These are phyloP conservation scores for Pontederia paniculata DNA, from an alignment of 176 grass and related monocot species.

Conservation along the genomic window DNA sequence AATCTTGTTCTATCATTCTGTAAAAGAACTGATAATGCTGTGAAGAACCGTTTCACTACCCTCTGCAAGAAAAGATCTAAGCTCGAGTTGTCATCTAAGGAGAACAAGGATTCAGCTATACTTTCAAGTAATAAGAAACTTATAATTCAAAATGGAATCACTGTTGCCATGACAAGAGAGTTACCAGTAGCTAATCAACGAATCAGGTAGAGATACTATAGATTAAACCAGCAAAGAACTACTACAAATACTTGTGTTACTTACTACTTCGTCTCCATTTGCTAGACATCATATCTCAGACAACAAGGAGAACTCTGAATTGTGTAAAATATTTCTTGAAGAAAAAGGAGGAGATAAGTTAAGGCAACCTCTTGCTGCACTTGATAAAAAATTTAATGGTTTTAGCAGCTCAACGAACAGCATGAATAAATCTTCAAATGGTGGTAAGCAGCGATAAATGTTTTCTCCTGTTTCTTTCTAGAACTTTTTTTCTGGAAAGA, in stretches of 20 bases:
- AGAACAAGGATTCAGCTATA: constrained; percentile 43
- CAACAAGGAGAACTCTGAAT: constrained; percentile 34
- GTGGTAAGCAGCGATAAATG: constrained; percentile 9
- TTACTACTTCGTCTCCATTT: constrained; percentile 5
- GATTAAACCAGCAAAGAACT: neutral
- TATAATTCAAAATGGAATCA: constrained; percentile 32
- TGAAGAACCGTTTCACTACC: constrained; percentile 86
- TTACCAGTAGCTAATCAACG: constrained; percentile 42
- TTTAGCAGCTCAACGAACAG: constrained; percentile 24
- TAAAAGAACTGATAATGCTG: constrained; percentile 85
- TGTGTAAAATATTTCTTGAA: constrained; percentile 26
- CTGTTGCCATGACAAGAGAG: constrained; percentile 24
- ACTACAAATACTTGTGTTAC: constrained; percentile 4
- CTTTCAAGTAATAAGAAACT: constrained; percentile 47
- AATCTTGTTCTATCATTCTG: neutral
- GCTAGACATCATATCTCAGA: constrained; percentile 27
- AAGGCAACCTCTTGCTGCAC: constrained; percentile 48
- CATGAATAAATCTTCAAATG: constrained; percentile 13
- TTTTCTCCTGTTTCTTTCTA: constrained; percentile 9
- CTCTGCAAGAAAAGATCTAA: constrained; percentile 77
- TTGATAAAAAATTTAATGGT: constrained; percentile 31
- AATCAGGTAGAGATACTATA: constrained; percentile 41
- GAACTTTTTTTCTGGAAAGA: too few relatives aligned
- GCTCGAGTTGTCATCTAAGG: constrained; percentile 46
- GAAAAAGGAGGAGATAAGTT: constrained; percentile 24